These are phyloP conservation scores for Hylodesmum podocarpum DNA, from an alignment of 306 rosid genomes.

Conservation along the genomic window DNA sequence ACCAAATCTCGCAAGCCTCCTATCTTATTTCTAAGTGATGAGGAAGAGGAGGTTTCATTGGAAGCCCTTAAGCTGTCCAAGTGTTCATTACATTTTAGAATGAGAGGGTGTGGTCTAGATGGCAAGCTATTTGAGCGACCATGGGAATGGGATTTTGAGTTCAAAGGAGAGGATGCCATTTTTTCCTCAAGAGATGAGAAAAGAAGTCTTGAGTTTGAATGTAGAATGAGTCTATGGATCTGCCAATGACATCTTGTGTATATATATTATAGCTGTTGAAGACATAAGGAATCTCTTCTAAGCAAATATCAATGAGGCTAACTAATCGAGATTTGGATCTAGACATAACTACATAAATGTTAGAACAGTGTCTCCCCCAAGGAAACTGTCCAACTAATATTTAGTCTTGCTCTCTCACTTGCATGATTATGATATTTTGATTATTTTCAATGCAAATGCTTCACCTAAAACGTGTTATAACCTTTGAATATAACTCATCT, in stretches of 20 bases:
- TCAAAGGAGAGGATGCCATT: conserved; percentile 35
- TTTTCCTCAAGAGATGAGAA: not conserved
- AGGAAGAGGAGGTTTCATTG: conserved; percentile 16
- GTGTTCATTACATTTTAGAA: conserved; percentile 26
- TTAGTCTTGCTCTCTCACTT: conserved; percentile 7
- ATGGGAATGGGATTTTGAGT: conserved; percentile 17
- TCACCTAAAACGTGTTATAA: conserved; percentile 5
- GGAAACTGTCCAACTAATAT: conserved; percentile 31
- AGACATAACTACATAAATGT: not conserved
- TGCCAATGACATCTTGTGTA: conserved; percentile 14
- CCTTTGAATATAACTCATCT: not conserved
- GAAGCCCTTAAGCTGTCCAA: conserved; percentile 25
- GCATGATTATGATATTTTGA: conserved; percentile 10
- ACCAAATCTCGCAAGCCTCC: conserved; percentile 18
- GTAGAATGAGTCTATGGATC: conserved; percentile 28
- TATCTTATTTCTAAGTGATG: conserved; percentile 27
- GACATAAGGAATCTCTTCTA: conserved; percentile 31
- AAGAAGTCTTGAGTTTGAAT: conserved; percentile 22
- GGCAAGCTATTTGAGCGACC: conserved; percentile 35
- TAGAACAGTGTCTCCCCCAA: conserved; percentile 12
- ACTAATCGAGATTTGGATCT: conserved; percentile 31
- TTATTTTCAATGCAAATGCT: conserved; percentile 9
- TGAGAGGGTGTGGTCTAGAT: conserved; percentile 29
- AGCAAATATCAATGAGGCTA: not conserved
- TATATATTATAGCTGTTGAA: conserved; percentile 18